These are phyloP conservation scores for Rubia yunnanensis DNA, from an alignment of 257 asterid species.

Conservation along the genomic window DNA sequence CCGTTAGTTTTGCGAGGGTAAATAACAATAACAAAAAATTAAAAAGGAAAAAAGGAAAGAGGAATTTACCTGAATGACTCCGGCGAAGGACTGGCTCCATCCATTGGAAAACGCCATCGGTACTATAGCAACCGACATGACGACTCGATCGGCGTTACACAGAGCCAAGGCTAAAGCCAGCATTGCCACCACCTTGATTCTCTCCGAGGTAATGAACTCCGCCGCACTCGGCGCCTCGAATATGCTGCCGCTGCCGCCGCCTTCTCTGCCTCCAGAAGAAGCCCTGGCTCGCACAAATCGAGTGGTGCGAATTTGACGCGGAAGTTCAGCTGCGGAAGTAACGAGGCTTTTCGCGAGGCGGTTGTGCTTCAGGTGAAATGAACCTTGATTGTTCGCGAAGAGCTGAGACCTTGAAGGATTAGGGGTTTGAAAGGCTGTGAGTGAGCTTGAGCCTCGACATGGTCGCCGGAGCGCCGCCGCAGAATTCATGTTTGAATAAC, in stretches of 20 bases:
- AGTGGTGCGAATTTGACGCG: background rate
- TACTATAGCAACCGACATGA: conserved; percentile 97
- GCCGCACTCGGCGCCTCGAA: conserved; percentile 34
- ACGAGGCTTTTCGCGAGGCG: background rate
- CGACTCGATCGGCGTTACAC: conserved; percentile 95
- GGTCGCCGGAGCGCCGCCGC: conserved; percentile 15
- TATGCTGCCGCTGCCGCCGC: conserved; percentile 12
- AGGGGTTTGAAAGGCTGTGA: background rate
- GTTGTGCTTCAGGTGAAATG: background rate
- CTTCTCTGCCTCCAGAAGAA: conserved; percentile 9
- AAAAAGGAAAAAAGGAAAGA: background rate
- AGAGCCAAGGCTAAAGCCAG: conserved; percentile 82
- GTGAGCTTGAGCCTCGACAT: background rate
- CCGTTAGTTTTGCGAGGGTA: background rate
- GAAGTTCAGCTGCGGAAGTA: conserved; percentile 7
- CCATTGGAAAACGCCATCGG: conserved; percentile 70
- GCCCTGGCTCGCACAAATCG: conserved; percentile 8
- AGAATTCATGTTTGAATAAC: conserved; percentile 9
- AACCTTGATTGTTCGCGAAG: background rate
- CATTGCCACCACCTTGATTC: conserved; percentile 96
- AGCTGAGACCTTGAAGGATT: background rate
- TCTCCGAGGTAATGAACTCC: conserved; percentile 94
- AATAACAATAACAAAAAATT: background rate
- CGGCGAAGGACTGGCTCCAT: conserved; percentile 87
- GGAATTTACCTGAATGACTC: conserved; percentile 74